Conservation (phyloP, 2,329 filamentous ascomycete species). For the Cylindrodendrum hubeiense region DNA sequence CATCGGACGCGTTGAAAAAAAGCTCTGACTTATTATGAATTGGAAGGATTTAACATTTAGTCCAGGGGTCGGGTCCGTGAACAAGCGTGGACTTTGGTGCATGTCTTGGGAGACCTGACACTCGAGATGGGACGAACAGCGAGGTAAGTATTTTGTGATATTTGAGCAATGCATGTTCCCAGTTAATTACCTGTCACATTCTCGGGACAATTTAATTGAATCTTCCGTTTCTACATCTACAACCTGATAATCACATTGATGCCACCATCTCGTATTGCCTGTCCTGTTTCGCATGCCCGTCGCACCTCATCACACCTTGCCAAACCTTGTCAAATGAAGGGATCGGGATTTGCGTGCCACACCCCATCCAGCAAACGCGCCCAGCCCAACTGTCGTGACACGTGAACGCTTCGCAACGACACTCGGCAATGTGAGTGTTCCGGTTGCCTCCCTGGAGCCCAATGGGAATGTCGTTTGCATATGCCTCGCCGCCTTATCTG, state of each 20-base stretch:
- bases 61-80: not conserved
- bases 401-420: conserved; percentile 7
- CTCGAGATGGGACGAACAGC: not conserved
- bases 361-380: not conserved
- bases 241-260: not conserved
- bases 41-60: conserved; percentile 43
- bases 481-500: conserved; percentile 2
- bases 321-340: not conserved
- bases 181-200: not conserved
- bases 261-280: not conserved
- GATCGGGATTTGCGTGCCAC: conserved; percentile 2
- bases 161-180: conserved; percentile 13
- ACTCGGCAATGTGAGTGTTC: not conserved
- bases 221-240: too few relatives aligned
- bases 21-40: conserved; percentile 84
- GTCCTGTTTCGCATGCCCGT: not conserved
- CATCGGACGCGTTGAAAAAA: conserved; percentile 95
- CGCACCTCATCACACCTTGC: not conserved
- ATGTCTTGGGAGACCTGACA: conserved; percentile 20
- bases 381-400: conserved; percentile 2
- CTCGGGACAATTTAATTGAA: not conserved
- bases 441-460: not conserved
- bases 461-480: not conserved
- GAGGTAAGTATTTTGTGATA: conserved; percentile 17
- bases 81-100: not conserved